phyloP scores from a whole-genome alignment of 495 filamentous ascomycete genomes.

The Hypomontagnella monticulosa region DNA sequence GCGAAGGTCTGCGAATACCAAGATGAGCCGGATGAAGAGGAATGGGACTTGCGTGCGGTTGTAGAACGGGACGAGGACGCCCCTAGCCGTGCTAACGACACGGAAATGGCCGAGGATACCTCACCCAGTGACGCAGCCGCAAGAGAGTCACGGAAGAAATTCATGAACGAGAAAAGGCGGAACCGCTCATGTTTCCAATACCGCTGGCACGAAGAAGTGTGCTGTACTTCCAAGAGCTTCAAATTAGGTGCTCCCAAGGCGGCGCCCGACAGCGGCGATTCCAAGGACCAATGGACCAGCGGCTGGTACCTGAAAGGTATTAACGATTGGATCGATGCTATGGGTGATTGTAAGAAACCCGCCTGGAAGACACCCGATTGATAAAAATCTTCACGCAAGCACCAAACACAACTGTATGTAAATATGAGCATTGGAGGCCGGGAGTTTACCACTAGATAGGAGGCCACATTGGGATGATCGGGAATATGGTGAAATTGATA shows the following conservation, averaged over 20 bases:
- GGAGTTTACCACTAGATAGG: not conserved
- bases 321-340: slow-evolving; percentile 49
- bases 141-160: slow-evolving; percentile 39
- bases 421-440: not conserved
- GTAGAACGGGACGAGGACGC: slow-evolving; percentile 21
- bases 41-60: slow-evolving; percentile 20
- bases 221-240: slow-evolving; percentile 49
- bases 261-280: slow-evolving; percentile 25
- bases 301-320: slow-evolving; percentile 50
- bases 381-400: not conserved
- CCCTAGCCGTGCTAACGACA: slow-evolving; percentile 39
- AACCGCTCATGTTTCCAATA: slow-evolving; percentile 49
- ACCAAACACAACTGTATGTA: not conserved
- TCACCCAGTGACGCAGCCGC: slow-evolving; percentile 68
- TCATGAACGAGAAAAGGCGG: slow-evolving; percentile 42
- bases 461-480: not conserved
- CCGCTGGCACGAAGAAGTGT: slow-evolving; percentile 48
- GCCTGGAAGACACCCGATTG: slow-evolving; percentile 42
- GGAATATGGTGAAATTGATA: slow-evolving; percentile 22
- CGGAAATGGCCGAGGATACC: slow-evolving; percentile 67
- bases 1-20: slow-evolving; percentile 53
- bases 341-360: slow-evolving; percentile 45
- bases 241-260: slow-evolving; percentile 47
- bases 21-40: slow-evolving; percentile 44
- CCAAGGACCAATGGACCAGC: slow-evolving; percentile 43